A percentile compares a stretch with the other conserved stretches of the same genome.
Evolutionary conservation across 1,139 yeast genomes (phyloP).

Genomic region (Candida tetrigidarum): DNA sequence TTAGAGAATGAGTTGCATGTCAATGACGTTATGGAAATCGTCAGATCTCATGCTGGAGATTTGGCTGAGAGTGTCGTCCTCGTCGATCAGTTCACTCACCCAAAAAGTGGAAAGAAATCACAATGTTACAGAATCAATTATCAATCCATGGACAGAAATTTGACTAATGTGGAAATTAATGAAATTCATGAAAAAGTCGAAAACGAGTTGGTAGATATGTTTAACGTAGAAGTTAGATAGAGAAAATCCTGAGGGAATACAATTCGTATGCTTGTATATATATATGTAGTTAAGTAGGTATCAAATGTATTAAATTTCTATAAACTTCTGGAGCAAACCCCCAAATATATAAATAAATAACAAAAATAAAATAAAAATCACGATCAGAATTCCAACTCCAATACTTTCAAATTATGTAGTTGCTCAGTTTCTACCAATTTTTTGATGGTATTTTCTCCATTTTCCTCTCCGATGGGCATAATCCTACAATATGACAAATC

Average conservation of each 20-base stretch:
- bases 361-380: neutral
- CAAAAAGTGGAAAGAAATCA: constrained; percentile 75
- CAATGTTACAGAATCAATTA: constrained; percentile 90
- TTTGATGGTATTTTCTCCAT: constrained; percentile 5
- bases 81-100: constrained; percentile 84
- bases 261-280: constrained; percentile 3
- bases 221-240: constrained; percentile 66
- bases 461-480: neutral
- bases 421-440: constrained; percentile 10
- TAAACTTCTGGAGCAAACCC: neutral
- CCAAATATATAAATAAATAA: neutral
- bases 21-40: constrained; percentile 94
- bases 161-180: constrained; percentile 83
- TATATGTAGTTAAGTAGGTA: too few relatives aligned
- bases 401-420: constrained; percentile 5
- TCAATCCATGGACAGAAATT: constrained; percentile 93
- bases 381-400: constrained; percentile 9
- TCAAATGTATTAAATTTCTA: constrained; percentile 3
- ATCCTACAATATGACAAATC: constrained; percentile 23
- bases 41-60: constrained; percentile 84
- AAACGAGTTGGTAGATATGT: constrained; percentile 51
- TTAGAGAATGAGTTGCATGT: constrained; percentile 61
- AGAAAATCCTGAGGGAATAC: too few relatives aligned
- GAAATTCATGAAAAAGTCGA: constrained; percentile 68
- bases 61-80: constrained; percentile 83